Base-by-base conservation (phyloP, 805 yeast species). In the Starmera caribaea region DNA sequence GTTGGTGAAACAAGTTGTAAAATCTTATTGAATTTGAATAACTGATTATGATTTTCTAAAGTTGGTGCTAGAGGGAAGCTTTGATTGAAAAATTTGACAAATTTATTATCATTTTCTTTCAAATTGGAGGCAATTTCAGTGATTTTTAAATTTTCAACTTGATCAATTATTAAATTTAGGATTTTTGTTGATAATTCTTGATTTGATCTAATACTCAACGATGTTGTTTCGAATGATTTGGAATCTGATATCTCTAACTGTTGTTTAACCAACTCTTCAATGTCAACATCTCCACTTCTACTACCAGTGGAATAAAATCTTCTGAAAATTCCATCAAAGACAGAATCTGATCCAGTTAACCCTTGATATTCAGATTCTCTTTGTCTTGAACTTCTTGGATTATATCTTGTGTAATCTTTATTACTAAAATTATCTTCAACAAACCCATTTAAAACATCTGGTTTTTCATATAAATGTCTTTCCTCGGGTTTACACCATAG, bases 401-500 rank as follows among this genome's bases (percentile, higher is more conserved):
- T 21, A 21, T 21, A 21, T 21, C 26, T 21, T 7, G 26, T 21
- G 8, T 21, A 21, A 21, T 21, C 26, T 21, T 5, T 21, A 21
- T 21, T 5, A 21, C 26, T 21, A 5, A 21, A 21, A 21, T 46
- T 50, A 6, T 47, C 49, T 6, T 30, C 33, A 16, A 39, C 38
- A 16, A 28, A 16, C 14, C 16, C 3, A 5, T 26, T 48, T 7
- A 39, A 40, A 13, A 3, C 21, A 16, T 16, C 38, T 14, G 40
- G 47, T 34, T 41, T 37, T 21, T 21, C 26, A 33, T 48, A 48
- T 8, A 41, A 31, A 2, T 43, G 44, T 35, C 54, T 48, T 28
- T 73, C 76, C 26, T 63, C 65, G 5, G 44, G 45, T 12, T 34
- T 16, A 37, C 56, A 54, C 80, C 86, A 87, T 34, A 87, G 53